phyloP scores from a whole-genome alignment of 1,284 basidiomycete species.

The Meira miltonrushii region DNA sequence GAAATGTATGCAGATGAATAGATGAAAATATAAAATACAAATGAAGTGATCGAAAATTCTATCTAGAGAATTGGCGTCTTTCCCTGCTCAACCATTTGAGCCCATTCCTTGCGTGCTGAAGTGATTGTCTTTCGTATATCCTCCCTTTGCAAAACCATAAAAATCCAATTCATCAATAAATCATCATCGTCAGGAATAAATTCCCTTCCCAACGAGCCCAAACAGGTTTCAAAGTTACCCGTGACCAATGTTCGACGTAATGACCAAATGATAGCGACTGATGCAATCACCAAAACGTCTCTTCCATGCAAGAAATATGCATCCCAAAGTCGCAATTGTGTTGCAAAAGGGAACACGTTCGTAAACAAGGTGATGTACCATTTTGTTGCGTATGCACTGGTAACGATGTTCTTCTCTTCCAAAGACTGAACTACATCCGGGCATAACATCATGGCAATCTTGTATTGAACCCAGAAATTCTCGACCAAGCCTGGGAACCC shows the following conservation, averaged over 20 bases:
- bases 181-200: slow-evolving; percentile 46
- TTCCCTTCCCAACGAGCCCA: slow-evolving; percentile 33
- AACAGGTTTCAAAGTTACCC: slow-evolving; percentile 32
- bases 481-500: slow-evolving; percentile 95
- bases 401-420: slow-evolving; percentile 67
- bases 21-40: too few relatives aligned
- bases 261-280: slow-evolving; percentile 82
- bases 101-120: not conserved
- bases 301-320: slow-evolving; percentile 81
- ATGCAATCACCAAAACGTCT: slow-evolving; percentile 78
- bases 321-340: slow-evolving; percentile 91
- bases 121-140: slow-evolving; percentile 4
- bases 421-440: slow-evolving; percentile 81
- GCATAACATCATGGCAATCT: slow-evolving; percentile 74
- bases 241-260: slow-evolving; percentile 62
- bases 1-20: too few relatives aligned
- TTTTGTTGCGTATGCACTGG: slow-evolving; percentile 91
- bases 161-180: slow-evolving; percentile 40
- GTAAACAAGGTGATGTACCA: slow-evolving; percentile 94
- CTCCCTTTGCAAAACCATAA: slow-evolving; percentile 6
- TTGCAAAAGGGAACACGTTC: slow-evolving; percentile 92
- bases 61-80: slow-evolving; percentile 3
- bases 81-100: slow-evolving; percentile 1
- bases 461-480: slow-evolving; percentile 87
- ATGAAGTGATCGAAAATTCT: too few relatives aligned